These are phyloP conservation scores for Euryodendron excelsum DNA, from an alignment of 148 eudicot genomes.

Conservation along the genomic window DNA sequence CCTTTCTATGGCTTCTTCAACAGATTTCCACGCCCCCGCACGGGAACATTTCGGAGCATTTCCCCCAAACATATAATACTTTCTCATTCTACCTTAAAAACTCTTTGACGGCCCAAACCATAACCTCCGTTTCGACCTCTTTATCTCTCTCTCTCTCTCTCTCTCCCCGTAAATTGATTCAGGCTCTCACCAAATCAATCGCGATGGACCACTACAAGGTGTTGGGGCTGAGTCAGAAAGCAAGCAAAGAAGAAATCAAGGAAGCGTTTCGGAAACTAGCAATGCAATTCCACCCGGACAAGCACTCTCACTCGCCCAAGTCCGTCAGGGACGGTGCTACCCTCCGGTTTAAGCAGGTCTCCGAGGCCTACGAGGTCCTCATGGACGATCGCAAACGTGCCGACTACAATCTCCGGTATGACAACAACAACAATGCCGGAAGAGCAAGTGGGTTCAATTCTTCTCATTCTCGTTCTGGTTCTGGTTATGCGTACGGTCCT, in stretches of 20 bases:
- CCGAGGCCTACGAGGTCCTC: constrained; percentile 85
- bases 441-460: constrained; percentile 13
- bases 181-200: background rate
- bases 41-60: background rate
- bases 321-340: constrained; percentile 50
- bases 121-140: background rate
- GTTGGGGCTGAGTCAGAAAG: constrained; percentile 51
- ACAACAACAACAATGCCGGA: constrained; percentile 3
- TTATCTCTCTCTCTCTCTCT: background rate
- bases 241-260: constrained; percentile 71
- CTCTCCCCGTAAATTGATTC: background rate
- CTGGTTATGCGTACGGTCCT: constrained; percentile 17
- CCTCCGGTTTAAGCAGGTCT: constrained; percentile 64
- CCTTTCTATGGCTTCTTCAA: background rate
- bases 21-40: background rate
- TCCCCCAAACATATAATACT: background rate
- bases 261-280: constrained; percentile 73
- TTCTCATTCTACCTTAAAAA: background rate
- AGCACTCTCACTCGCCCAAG: constrained; percentile 61
- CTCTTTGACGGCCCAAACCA: background rate
- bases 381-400: constrained; percentile 82
- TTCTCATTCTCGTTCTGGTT: background rate
- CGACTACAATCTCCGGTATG: constrained; percentile 42
- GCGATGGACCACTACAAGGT: constrained; percentile 71
- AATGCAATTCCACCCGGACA: constrained; percentile 87